Evolutionary conservation across 495 filamentous ascomycete species (phyloP), one percentile per base, ranked within the genome.

Genomic region (Friedmanniomyces endolithicus): DNA sequence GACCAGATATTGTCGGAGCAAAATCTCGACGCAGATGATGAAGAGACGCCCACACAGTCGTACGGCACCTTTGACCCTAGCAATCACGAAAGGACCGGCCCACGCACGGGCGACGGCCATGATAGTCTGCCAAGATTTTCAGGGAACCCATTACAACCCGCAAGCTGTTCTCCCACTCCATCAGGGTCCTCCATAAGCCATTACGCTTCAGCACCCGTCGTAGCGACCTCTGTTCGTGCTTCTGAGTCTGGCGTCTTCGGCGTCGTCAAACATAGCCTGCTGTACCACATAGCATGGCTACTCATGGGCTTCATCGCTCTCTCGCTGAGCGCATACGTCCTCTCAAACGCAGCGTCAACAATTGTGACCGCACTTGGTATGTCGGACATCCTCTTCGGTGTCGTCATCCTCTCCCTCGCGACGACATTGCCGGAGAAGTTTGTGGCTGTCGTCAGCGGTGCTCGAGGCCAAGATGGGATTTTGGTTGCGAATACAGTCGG

Each of bases 351-450:
- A 35, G 75, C 75, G 35, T 61, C 60, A 52, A 72, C 83, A 39
- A 78, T 73, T 31, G 71, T 49, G 74, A 65, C 70, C 37, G 64
- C 60, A 20, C 58, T 78, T 1, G 53, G 64, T 34, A 58, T 78
- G 0, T 76, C 76, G 0, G 72, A 66, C 34, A 68, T 68, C 0
- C 60, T 79, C 12, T 65, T 83, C 19, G 78, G 79, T 34, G 63
- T 79, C 24, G 74, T 71, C 0, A 67, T 83, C 12, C 64, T 83
- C 1, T 70, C 79, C 0, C 70, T 80, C 49, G 78, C 77, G 17
- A 79, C 78, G 0, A 81, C 78, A 0, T 58, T 81, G 0, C 77
- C 78, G 0, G 77, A 79, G 64, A 81, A 80, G 55, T 68, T 80
- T 22, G 59, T 79, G 17, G 69, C 75, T 9, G 62, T 76, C 0